These are phyloP conservation scores for Syncephalastrum monosporum DNA, from an alignment of 371 early-diverging fungal genomes.

Conservation along the genomic window DNA sequence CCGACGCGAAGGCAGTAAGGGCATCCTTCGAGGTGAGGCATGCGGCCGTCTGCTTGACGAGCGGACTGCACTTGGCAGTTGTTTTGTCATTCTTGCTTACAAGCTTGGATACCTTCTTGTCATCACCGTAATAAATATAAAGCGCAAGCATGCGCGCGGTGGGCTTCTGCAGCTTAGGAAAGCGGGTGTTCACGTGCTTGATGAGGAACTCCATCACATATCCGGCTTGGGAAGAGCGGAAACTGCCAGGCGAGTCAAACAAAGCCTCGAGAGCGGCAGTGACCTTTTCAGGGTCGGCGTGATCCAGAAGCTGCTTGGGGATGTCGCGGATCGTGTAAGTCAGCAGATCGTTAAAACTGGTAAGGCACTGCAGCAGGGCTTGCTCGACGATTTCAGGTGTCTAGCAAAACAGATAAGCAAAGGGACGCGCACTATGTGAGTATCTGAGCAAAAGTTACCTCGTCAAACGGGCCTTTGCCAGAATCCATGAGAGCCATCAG, in stretches of 20 bases:
- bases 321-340: constrained; percentile 32
- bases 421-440: not conserved
- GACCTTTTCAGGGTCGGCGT: constrained; percentile 39
- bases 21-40: too few relatives aligned
- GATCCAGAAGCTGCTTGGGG: constrained; percentile 30
- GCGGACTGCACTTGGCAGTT: too few relatives aligned
- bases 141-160: constrained; percentile 31
- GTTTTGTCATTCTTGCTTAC: constrained; percentile 1
- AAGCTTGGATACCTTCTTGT: constrained; percentile 13
- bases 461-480: constrained; percentile 25
- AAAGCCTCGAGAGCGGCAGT: constrained; percentile 7
- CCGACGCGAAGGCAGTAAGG: too few relatives aligned
- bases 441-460: constrained; percentile 14
- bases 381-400: constrained; percentile 50
- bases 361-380: constrained; percentile 52
- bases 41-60: too few relatives aligned
- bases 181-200: constrained; percentile 21
- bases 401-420: constrained; percentile 8
- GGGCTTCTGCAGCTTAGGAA: constrained; percentile 18
- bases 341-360: constrained; percentile 49
- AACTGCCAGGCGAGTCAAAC: too few relatives aligned
- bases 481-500: constrained; percentile 51
- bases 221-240: constrained; percentile 16
- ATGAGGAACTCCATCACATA: constrained; percentile 34
- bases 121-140: constrained; percentile 29